These are phyloP conservation scores for Botryotinia convoluta DNA, from an alignment of 2,329 filamentous ascomycete genomes.

Conservation along the genomic window DNA sequence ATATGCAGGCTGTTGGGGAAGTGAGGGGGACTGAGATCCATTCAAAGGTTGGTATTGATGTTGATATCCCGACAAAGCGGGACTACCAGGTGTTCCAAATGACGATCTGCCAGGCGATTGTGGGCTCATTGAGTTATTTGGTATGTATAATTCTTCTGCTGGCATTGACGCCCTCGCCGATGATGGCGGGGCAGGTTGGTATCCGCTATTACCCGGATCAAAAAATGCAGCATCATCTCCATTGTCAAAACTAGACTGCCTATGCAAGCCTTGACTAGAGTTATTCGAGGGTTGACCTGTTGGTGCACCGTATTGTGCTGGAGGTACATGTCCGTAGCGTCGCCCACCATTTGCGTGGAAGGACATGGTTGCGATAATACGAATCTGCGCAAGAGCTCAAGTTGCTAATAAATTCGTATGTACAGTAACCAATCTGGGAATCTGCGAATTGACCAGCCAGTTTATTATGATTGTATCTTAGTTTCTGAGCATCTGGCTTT, in stretches of 20 bases:
- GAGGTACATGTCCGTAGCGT: conserved; percentile 65
- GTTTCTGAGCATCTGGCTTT: not conserved
- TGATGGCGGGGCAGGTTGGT: conserved; percentile 35
- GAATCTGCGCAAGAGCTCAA: not conserved
- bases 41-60: conserved; percentile 51
- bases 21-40: conserved; percentile 32
- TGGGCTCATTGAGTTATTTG: conserved; percentile 30
- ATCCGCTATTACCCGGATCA: conserved; percentile 37
- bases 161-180: conserved; percentile 32
- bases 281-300: conserved; percentile 41
- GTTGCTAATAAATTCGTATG: not conserved
- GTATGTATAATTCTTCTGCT: conserved; percentile 63
- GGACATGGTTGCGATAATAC: conserved; percentile 49
- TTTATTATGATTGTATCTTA: conserved; percentile 5
- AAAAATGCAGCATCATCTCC: conserved; percentile 67
- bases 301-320: conserved; percentile 56
- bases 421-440: not conserved
- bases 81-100: conserved; percentile 30
- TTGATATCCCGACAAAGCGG: conserved; percentile 47
- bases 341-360: conserved; percentile 59
- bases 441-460: conserved; percentile 1
- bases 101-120: conserved; percentile 32
- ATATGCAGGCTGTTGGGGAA: conserved; percentile 49
- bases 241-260: conserved; percentile 71
- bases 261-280: conserved; percentile 41